phyloP scores from a whole-genome alignment of 1,139 yeast species.

The Magnusiomyces paraingens region DNA sequence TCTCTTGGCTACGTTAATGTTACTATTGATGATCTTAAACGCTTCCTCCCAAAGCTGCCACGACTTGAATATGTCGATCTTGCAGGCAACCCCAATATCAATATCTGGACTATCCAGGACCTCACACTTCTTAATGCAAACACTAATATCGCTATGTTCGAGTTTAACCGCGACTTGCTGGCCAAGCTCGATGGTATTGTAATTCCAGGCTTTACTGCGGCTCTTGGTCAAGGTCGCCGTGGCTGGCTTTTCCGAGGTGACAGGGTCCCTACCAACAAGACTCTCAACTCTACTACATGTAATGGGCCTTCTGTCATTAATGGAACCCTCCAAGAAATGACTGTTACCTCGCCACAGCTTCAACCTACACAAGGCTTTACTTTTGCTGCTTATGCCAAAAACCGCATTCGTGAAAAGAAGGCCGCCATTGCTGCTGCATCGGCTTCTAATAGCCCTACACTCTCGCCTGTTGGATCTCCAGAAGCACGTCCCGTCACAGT shows the following conservation, averaged over 20 bases:
- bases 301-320: conserved; percentile 11
- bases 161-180: conserved; percentile 34
- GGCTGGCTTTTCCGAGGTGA: conserved; percentile 68
- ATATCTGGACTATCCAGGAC: conserved; percentile 49
- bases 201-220: conserved; percentile 36
- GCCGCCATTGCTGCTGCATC: conserved; percentile 13
- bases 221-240: conserved; percentile 67
- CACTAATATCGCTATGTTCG: conserved; percentile 36
- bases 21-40: conserved; percentile 44
- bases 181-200: conserved; percentile 26
- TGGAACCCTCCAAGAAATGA: conserved; percentile 7
- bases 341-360: conserved; percentile 11
- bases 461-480: conserved; percentile 6
- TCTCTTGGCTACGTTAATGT: conserved; percentile 54
- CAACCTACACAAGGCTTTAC: conserved; percentile 22
- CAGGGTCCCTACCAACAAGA: conserved; percentile 7
- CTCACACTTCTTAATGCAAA: conserved; percentile 37
- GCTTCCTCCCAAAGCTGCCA: conserved; percentile 39
- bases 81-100: conserved; percentile 44
- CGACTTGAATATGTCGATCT: conserved; percentile 42
- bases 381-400: conserved; percentile 26
- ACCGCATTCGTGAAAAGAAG: conserved; percentile 16
- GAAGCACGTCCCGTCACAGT: conserved; percentile 18
- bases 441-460: conserved; percentile 7
- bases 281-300: conserved; percentile 18